Evolutionary conservation across 2,329 filamentous ascomycete genomes (phyloP), one percentile per base, ranked within the genome.

Genomic region (Pseudogymnoascus verrucosus): DNA sequence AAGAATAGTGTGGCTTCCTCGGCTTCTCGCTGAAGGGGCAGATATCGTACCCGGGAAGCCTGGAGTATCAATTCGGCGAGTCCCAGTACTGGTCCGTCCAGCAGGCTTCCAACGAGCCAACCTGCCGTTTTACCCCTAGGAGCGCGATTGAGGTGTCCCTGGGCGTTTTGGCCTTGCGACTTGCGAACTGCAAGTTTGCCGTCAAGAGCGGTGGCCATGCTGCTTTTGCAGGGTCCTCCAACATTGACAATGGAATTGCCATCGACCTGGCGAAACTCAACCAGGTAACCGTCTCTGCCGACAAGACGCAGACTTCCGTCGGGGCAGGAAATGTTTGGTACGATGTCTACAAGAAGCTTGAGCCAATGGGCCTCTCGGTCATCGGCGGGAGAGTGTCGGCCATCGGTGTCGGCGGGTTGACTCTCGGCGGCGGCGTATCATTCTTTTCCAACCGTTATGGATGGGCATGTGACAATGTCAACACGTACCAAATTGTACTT

Each of bases 201-300:
- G 67, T 71, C 7, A 68, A 69, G 51, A 68, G 66, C 36, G 69
- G 69, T 16, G 69, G 70, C 0, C 70, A 71, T 65, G 67, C 65
- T 1, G 57, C 63, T 8, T 69, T 68, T 44, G 76, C 80, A 16
- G 79, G 79, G 65, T 80, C 79, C 40, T 78, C 82, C 1, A 85
- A 78, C 67, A 79, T 81, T 57, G 71, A 78, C 12, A 77, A 73
- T 1, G 81, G 81, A 0, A 74, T 82, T 1, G 71, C 82, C 4
- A 78, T 86, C 65, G 81, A 81, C 14, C 76, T 82, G 10, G 74
- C 72, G 28, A 64, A 66, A 16, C 37, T 72, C 12, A 67, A 68
- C 28, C 21, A 67, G 26, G 63, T 73, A 36, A 65, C 74, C 1
- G 64, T 70, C 5, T 69, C 70, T 11, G 62, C 66, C 0, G 69